Evolutionary conservation across 805 yeast genomes (phyloP), one percentile per base, ranked within the genome.

Genomic region (Yarrowia sp.): DNA sequence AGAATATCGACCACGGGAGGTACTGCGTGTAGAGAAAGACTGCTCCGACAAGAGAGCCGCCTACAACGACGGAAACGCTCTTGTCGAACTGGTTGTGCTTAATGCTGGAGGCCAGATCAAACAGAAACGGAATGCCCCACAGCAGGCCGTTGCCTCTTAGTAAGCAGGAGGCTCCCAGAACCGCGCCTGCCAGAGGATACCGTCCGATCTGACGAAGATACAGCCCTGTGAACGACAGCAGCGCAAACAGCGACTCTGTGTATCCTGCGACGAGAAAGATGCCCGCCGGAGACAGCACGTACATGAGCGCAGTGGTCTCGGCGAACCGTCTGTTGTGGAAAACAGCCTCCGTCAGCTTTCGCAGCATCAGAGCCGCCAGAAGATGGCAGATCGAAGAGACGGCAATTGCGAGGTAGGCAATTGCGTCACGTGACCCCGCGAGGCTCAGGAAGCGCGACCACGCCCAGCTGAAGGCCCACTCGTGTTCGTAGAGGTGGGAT

Each of bases 381-480:
- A 76, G 78, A 69, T 88, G 91, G 18, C 80, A 71, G 0, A 77
- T 2, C 64, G 87, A 85, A 22, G 86, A 77, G 0, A 86, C 35
- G 0, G 79, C 13, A 1, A 86, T 70, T 1, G 85, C 84, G 3
- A 79, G 66, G 6, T 80, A 64, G 1, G 86, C 73, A 27, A 31
- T 38, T n/a, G 36, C 14, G 2, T 38, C 47, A 10, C 61, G 61
- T 27, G 47, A 38, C 13, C 47, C 36, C 7, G 22, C 33, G 1
- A 55, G 25, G 1, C 47, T 47, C 33, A 55, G 35, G 1, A 85
- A 47, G 22, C 81, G 69, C 76, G 86, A 80, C 96, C 97, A 93
- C 1, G 83, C 69, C 10, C 88, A 88, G 25, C 96, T 84, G 71
- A 90, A 93, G 4, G 96, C 97, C 79, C 83, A 88, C 73, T 91